Percentiles rank a stretch among this genome's conserved stretches.
Conservation (phyloP, 192 early-diverging fungal genomes). For the Diversispora eburnea region DNA sequence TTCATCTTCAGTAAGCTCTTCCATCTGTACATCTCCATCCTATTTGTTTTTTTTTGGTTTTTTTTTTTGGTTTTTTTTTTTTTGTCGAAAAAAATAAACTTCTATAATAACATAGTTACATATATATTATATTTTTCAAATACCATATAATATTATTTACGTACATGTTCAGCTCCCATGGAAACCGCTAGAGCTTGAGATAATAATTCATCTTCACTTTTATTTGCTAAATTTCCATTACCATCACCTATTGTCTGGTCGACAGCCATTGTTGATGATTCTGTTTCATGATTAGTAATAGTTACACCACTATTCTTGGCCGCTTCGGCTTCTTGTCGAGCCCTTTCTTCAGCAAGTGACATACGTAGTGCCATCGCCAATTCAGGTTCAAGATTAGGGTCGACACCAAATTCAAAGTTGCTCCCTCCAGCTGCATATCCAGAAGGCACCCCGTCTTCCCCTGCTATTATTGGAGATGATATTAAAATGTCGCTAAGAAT, state of each 20-base stretch:
- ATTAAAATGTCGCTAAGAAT: conserved; percentile 86
- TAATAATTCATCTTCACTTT: conserved; percentile 58
- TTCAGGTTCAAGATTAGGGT: conserved; percentile 92
- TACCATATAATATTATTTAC: not conserved
- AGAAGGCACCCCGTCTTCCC: conserved; percentile 72
- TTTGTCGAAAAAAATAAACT: too few species aligned
- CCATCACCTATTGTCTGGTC: conserved; percentile 27
- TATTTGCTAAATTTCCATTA: conserved; percentile 26
- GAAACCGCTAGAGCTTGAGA: conserved; percentile 71
- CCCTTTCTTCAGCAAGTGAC: conserved; percentile 94
- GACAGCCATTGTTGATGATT: conserved; percentile 35
- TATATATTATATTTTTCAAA: too few species aligned
- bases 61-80: too few species aligned
- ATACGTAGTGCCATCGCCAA: conserved; percentile 90
- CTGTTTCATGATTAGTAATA: conserved; percentile 27
- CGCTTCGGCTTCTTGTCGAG: conserved; percentile 73
- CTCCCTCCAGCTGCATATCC: conserved; percentile 61
- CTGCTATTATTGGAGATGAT: conserved; percentile 81
- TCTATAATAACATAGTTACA: too few species aligned
- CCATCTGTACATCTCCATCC: conserved; percentile 66
- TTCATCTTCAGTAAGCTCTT: conserved; percentile 65
- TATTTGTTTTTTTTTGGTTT: not conserved
- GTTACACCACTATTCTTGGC: conserved; percentile 37
- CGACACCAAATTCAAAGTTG: conserved; percentile 91
- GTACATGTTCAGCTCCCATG: conserved; percentile 42